These are phyloP conservation scores for Ormosia emarginata DNA, from an alignment of 306 rosid genomes.

Conservation along the genomic window DNA sequence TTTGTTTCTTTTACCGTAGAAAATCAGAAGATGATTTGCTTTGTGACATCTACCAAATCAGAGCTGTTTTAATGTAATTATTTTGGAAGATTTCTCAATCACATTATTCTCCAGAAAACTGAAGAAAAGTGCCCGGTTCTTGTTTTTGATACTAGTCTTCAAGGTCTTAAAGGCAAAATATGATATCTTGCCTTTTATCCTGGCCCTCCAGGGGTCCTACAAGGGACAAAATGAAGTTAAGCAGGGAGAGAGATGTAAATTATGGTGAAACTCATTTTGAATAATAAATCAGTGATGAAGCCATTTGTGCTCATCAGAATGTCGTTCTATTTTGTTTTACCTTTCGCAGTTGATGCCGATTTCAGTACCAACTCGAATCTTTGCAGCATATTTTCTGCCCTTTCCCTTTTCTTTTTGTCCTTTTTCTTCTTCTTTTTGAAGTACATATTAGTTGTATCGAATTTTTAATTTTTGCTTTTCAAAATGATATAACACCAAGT, in stretches of 20 bases:
- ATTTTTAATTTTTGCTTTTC: not conserved
- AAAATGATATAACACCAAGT: not conserved
- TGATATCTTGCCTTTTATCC: too few species aligned
- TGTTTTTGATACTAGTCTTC: too few species aligned
- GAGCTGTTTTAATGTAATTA: not conserved
- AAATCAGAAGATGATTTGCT: not conserved
- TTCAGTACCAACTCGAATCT: not conserved
- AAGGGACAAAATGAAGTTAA: too few species aligned
- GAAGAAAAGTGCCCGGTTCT: not conserved
- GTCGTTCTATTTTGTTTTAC: slow-evolving; percentile 1
- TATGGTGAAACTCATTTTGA: too few species aligned
- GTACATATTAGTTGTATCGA: not conserved
- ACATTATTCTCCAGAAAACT: not conserved
- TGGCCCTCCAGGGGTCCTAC: too few species aligned
- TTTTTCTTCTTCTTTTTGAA: not conserved
- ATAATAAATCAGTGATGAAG: too few species aligned
- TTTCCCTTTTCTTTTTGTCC: slow-evolving; percentile 1
- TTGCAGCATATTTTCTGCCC: not conserved
- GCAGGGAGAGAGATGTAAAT: too few species aligned
- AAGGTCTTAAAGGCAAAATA: too few species aligned
- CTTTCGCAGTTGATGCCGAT: not conserved
- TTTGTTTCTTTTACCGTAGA: not conserved
- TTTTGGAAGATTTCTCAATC: not conserved
- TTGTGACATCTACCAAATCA: not conserved
- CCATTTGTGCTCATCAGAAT: not conserved